A percentile compares a stretch with the other conserved stretches of the same genome.
Evolutionary conservation across 1,284 basidiomycete species (phyloP).

Genomic region (Schizophyllum amplum): DNA sequence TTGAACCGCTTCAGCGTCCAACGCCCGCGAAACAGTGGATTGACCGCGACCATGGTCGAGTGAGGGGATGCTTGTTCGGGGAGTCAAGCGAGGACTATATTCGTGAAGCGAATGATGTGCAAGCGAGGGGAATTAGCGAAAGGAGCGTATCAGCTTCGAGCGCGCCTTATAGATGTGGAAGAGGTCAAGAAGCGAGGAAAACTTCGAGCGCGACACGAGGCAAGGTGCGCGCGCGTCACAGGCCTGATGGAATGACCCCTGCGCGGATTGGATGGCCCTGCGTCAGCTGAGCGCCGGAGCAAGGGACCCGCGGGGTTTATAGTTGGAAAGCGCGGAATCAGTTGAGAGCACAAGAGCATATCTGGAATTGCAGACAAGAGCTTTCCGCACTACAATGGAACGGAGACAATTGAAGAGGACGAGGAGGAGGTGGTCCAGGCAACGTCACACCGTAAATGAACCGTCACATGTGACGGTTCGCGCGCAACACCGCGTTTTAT

Average conservation of each 20-base stretch:
- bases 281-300: no score
- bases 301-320: constrained; percentile 55
- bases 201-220: neutral
- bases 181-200: neutral
- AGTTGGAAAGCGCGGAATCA: constrained; percentile 12
- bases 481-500: neutral
- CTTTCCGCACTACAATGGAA: no score
- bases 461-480: neutral
- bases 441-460: neutral
- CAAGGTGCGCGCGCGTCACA: no score
- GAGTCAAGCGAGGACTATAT: neutral
- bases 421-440: no score
- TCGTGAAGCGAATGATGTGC: constrained; percentile 1
- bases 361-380: no score
- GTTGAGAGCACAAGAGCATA: no score
- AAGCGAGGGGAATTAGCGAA: neutral
- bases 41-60: constrained; percentile 32
- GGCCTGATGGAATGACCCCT: no score
- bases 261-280: no score
- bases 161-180: constrained; percentile 63
- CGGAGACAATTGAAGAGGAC: no score
- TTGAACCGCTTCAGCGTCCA: constrained; percentile 47
- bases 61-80: neutral
- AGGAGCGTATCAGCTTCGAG: constrained; percentile 19
- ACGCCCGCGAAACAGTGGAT: constrained; percentile 35